Conservation (phyloP, 2,329 filamentous ascomycete species). For the Setomelanomma holmii region DNA sequence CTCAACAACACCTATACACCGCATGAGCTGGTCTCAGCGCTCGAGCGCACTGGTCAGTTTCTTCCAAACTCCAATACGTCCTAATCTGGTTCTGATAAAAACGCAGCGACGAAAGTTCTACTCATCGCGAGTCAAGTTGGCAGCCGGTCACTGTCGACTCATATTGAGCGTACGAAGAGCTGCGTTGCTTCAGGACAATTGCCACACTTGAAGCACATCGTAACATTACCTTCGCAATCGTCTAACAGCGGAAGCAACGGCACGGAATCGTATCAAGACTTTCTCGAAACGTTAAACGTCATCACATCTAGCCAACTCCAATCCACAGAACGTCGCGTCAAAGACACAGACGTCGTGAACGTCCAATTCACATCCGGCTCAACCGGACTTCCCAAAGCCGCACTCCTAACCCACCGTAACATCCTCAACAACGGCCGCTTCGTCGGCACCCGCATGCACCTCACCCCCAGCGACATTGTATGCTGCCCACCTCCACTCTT, state of each 20-base stretch:
- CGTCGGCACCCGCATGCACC: conserved; percentile 71
- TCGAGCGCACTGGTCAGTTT: conserved; percentile 69
- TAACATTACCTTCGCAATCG: background rate
- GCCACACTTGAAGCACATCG: background rate
- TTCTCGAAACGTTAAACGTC: background rate
- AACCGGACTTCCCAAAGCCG: conserved; percentile 38
- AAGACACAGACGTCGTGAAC: conserved; percentile 31
- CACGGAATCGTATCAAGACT: background rate
- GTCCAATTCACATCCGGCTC: conserved; percentile 40
- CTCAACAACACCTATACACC: conserved; percentile 82
- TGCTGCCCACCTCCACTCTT: conserved; percentile 84
- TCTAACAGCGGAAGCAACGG: background rate
- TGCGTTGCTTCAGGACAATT: background rate
- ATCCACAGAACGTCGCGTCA: conserved; percentile 23
- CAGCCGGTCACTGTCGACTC: background rate
- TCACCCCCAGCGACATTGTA: conserved; percentile 68
- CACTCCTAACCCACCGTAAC: conserved; percentile 40
- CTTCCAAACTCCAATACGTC: background rate
- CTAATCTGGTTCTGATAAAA: background rate
- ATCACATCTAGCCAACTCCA: conserved; percentile 34
- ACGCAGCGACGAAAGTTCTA: background rate
- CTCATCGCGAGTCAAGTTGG: background rate
- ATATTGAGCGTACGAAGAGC: background rate
- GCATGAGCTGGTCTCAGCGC: conserved; percentile 71
- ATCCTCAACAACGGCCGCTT: conserved; percentile 40